Base-by-base conservation (phyloP, 2,329 filamentous ascomycete genomes). In the Trichoderma aggressivum region DNA sequence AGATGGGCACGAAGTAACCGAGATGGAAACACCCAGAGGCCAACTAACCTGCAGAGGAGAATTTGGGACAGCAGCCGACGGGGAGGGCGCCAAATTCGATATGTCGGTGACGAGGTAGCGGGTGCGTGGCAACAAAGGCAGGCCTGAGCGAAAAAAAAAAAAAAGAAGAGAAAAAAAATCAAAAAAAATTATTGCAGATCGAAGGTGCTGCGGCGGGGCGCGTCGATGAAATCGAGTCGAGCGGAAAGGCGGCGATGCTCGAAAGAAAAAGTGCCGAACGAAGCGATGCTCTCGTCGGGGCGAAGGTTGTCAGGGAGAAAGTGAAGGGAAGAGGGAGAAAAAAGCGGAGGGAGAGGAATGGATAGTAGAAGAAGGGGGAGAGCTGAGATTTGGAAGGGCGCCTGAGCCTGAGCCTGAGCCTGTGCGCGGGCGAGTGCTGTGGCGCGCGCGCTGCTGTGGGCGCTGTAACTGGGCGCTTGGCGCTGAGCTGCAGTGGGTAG, bases 211-310 rank as follows among this genome's bases (percentile, higher is more conserved):
- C 56, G 21, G 32, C 55, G 50, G 55, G 34, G 16, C 50, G 62
- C 43, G 32, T 62, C 43, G 70, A 63, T 58, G 47, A n/a, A 43
- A 24, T 50, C 64, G 66, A 69, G 53, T 58, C 59, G n/a, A n/a
- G n/a, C n/a, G n/a, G 47, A 63, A 53, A 32, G n/a, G 65, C 72
- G 30, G 26, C 34, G 63, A 68, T 63, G 64, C 58, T 71, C 65
- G 65, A 36, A 70, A 58, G 28, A 39, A 39, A 69, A 50, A 30
- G 36, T 60, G 28, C 65, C 61, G 61, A 67, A 65, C 66, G 66
- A 66, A 65, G 71, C 67, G 67, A 59, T 70, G 73, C 71, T 71
- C 72, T 68, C 71, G 63, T 63, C 72, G 72, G 73, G 70, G 47
- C 43, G 66, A 62, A 68, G 53, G 64, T 24, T 36, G 60, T 70